Base-by-base conservation (phyloP, 78 protist species). In the Emiliania huxleyi region DNA sequence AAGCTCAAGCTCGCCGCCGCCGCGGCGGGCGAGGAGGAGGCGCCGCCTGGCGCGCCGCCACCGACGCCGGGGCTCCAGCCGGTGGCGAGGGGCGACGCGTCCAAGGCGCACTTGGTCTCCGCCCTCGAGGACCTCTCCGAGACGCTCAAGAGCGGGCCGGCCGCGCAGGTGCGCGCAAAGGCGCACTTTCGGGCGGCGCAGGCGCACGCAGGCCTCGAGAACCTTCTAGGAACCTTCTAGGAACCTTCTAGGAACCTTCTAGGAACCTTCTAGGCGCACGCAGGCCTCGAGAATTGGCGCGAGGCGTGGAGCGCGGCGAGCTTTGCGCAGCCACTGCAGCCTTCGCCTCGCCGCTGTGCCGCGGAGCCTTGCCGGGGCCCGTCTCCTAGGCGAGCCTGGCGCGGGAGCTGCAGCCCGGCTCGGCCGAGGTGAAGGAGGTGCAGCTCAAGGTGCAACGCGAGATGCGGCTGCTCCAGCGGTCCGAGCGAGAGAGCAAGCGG, bases 171-270 rank as follows among this genome's bases (percentile, higher is more conserved):
- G 35, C 85, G 85, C 44, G 85, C 85, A 23, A 77, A 77, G 85
- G 85, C 85, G 22, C 46, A 77, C 85, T 77, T 77, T 22, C 85
- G 85, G 29, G 85, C 48, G 48, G 44, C 48, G 85, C 85, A 77
- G 46, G 85, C 85, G 46, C 85, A 77, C n/a, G 48, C n/a, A 5
- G 85, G n/a, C n/a, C 85, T 77, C 48, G 85, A 33, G 33, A n/a
- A n/a, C n/a, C n/a, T n/a, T n/a, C n/a, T n/a, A n/a, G n/a, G n/a
- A n/a, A n/a, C n/a, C n/a, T n/a, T n/a, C n/a, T n/a, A n/a, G n/a
- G n/a, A n/a, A n/a, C n/a, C n/a, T n/a, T n/a, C n/a, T n/a, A n/a
- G n/a, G n/a, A n/a, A n/a, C n/a, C n/a, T n/a, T n/a, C n/a, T n/a
- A n/a, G n/a, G n/a, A n/a, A n/a, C n/a, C n/a, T n/a, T n/a, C n/a